Conservation (phyloP, 2,329 filamentous ascomycete species). For the Venturia carpophila region DNA sequence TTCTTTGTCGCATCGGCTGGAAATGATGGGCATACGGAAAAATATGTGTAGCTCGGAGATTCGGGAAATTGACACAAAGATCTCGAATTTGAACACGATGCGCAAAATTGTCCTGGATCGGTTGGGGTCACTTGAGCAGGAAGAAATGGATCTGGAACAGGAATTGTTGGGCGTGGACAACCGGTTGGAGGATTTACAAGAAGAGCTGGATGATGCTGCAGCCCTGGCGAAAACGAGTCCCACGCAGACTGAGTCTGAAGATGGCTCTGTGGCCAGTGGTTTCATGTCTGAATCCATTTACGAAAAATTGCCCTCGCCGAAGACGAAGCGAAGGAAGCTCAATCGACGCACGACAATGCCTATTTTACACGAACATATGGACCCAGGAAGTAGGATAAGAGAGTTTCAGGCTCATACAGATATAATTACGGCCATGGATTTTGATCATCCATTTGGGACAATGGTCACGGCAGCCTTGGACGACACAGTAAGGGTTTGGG, state of each 20-base stretch:
- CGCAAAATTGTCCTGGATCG: slow-evolving; percentile 84
- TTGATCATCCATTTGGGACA: slow-evolving; percentile 94
- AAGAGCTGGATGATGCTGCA: slow-evolving; percentile 46
- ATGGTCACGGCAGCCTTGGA: slow-evolving; percentile 89
- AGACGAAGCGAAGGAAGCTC: slow-evolving; percentile 43
- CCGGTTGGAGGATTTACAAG: slow-evolving; percentile 54
- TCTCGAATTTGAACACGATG: slow-evolving; percentile 87
- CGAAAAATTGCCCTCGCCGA: slow-evolving; percentile 67
- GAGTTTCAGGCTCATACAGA: slow-evolving; percentile 86
- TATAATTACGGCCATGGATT: slow-evolving; percentile 81
- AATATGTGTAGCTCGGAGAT: slow-evolving; percentile 98
- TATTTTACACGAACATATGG: slow-evolving; percentile 89
- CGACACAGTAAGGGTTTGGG: slow-evolving; percentile 93
- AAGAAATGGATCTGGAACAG: slow-evolving; percentile 83
- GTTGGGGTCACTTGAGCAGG: slow-evolving; percentile 77
- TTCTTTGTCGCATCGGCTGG: slow-evolving; percentile 72
- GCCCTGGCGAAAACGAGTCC: slow-evolving; percentile 33
- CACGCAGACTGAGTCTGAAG: slow-evolving; percentile 42
- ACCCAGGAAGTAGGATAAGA: slow-evolving; percentile 78
- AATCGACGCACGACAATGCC: slow-evolving; percentile 78
- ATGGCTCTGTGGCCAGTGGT: slow-evolving; percentile 39
- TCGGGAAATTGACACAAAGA: slow-evolving; percentile 92
- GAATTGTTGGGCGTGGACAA: slow-evolving; percentile 60
- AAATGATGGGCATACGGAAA: slow-evolving; percentile 87
- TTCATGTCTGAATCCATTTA: slow-evolving; percentile 99